phyloP scores from a whole-genome alignment of 225 moss, liverwort and hornwort genomes.

The Takakia lepidozioides region DNA sequence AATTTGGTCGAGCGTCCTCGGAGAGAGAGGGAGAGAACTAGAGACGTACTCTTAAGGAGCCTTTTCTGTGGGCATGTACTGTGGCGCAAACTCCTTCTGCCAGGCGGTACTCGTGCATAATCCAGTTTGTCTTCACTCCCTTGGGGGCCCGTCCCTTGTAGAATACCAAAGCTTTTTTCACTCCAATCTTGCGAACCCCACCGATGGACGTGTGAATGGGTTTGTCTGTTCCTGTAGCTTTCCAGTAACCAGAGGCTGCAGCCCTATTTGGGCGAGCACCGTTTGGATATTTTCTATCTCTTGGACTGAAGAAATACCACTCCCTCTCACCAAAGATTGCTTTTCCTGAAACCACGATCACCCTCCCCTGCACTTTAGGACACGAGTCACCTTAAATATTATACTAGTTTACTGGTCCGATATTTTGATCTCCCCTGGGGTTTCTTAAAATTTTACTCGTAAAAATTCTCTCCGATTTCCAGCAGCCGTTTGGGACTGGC shows the following conservation, averaged over 20 bases:
- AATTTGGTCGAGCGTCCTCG: background rate
- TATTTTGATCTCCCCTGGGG: too few species aligned
- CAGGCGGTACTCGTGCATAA: conserved; percentile 97
- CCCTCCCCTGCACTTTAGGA: too few species aligned
- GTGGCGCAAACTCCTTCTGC: conserved; percentile 77
- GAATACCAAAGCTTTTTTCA: conserved; percentile 96
- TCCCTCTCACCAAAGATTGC: conserved; percentile 96
- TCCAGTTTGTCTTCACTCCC: conserved; percentile 99
- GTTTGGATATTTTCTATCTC: conserved; percentile 98
- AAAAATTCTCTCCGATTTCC: too few species aligned
- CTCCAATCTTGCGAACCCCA: conserved; percentile 75
- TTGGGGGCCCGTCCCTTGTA: conserved; percentile 99
- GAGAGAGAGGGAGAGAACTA: conserved; percentile 1
- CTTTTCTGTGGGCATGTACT: conserved; percentile 74
- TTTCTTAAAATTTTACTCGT: too few species aligned
- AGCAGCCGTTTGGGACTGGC: too few species aligned
- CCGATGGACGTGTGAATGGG: conserved; percentile 69
- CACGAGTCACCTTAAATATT: too few species aligned
- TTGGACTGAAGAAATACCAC: conserved; percentile 98
- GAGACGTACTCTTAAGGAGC: conserved; percentile 89
- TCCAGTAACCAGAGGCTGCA: conserved; percentile 98
- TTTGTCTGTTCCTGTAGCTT: conserved; percentile 98
- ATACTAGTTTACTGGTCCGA: too few species aligned
- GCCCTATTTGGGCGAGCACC: conserved; percentile 95
- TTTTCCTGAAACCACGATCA: too few species aligned